Percentiles rank a stretch among this genome's conserved stretches.
These are phyloP conservation scores for Ceratocystis eucalypticola DNA, from an alignment of 2,329 filamentous ascomycete genomes.

Conservation along the genomic window DNA sequence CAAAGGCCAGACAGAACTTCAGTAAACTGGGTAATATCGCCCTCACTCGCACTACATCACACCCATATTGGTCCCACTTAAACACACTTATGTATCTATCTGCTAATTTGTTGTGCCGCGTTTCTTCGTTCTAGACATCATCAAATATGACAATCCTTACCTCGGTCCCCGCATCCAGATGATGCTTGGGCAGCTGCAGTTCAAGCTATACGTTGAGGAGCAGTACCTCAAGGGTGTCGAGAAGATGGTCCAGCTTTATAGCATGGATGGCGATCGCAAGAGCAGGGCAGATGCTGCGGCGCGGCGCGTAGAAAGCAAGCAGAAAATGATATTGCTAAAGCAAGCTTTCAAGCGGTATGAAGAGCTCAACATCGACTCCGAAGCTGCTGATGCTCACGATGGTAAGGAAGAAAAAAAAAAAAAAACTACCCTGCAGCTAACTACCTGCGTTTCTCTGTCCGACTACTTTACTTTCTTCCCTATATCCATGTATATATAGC, in stretches of 20 bases:
- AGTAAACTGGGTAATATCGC: conserved; percentile 75
- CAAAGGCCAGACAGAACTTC: conserved; percentile 75
- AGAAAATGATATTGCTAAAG: conserved; percentile 92
- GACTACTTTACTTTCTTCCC: not conserved
- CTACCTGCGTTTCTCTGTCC: conserved; percentile 9
- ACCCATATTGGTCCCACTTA: no score
- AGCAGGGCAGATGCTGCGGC: conserved; percentile 87
- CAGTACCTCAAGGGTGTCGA: conserved; percentile 98
- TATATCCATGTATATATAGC: no score
- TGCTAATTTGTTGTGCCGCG: not conserved
- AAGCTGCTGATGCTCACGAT: conserved; percentile 62
- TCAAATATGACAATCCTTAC: conserved; percentile 95
- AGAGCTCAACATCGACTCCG: conserved; percentile 89
- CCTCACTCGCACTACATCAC: not conserved
- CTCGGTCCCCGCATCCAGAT: conserved; percentile 95
- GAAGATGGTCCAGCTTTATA: conserved; percentile 96
- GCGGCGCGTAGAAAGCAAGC: conserved; percentile 82
- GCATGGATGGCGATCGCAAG: conserved; percentile 94
- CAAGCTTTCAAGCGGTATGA: conserved; percentile 95
- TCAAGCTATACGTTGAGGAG: conserved; percentile 96
- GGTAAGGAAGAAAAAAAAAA: conserved; percentile 39
- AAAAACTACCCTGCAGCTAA: not conserved
- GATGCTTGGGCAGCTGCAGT: conserved; percentile 96
- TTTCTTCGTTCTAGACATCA: conserved; percentile 52
- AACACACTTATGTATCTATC: not conserved